Percentiles rank a stretch among this genome's conserved stretches.
Evolutionary conservation across 108 stramenopile species (phyloP).

Genomic region (Mediolabrus comicus): DNA sequence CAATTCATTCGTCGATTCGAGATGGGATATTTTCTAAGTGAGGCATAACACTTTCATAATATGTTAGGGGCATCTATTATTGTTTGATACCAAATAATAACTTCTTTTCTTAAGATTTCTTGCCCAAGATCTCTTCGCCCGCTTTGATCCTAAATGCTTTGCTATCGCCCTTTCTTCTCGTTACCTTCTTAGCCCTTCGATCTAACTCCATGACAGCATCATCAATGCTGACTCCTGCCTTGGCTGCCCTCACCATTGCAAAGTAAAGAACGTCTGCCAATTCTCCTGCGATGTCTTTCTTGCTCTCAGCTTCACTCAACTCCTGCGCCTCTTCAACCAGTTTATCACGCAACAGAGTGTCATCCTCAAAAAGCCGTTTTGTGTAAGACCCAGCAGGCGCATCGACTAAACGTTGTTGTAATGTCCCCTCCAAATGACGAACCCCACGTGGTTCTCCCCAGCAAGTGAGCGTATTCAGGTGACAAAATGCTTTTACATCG

Average conservation of each 20-base stretch:
- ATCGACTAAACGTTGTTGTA: slow-evolving; percentile 69
- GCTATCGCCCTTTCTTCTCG: slow-evolving; percentile 90
- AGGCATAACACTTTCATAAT: not conserved
- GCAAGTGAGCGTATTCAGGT: slow-evolving; percentile 86
- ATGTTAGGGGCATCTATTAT: not conserved
- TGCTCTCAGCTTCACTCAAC: slow-evolving; percentile 83
- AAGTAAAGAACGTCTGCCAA: slow-evolving; percentile 97
- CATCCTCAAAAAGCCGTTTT: slow-evolving; percentile 93
- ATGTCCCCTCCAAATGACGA: slow-evolving; percentile 81
- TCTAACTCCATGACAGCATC: slow-evolving; percentile 91
- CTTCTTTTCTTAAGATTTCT: slow-evolving; percentile 29
- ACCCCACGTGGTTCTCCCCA: slow-evolving; percentile 89
- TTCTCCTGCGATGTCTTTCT: slow-evolving; percentile 91
- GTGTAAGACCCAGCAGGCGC: slow-evolving; percentile 96
- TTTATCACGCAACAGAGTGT: slow-evolving; percentile 86
- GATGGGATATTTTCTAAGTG: not conserved
- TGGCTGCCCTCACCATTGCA: slow-evolving; percentile 90
- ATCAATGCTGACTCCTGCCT: slow-evolving; percentile 90
- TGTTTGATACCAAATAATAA: no score
- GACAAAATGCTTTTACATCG: slow-evolving; percentile 84
- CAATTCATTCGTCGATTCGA: not conserved
- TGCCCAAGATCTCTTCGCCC: slow-evolving; percentile 75
- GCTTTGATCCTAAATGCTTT: slow-evolving; percentile 92
- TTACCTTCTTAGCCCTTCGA: slow-evolving; percentile 88
- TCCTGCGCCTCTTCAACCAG: slow-evolving; percentile 99